phyloP scores from a whole-genome alignment of 495 filamentous ascomycete genomes.

The Annulohypoxylon nitens region DNA sequence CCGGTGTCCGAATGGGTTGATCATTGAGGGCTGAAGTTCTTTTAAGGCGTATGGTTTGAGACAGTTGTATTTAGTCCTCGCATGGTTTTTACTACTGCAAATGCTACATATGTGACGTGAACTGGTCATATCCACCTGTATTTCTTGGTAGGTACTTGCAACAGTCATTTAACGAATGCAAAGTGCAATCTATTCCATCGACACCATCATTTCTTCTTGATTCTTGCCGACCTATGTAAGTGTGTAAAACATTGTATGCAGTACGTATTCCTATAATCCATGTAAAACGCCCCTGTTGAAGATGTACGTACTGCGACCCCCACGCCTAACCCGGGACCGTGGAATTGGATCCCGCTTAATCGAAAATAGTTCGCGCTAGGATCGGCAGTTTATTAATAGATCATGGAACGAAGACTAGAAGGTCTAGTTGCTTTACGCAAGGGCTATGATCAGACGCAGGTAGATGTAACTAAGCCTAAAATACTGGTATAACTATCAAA shows the following conservation, averaged over 20 bases:
- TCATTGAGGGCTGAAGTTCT: background rate
- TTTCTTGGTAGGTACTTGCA: too few species aligned
- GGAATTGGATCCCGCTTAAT: conserved; percentile 23
- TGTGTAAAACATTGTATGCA: too few species aligned
- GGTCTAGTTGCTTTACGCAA: background rate
- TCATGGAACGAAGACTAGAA: background rate
- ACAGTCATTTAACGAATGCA: too few species aligned
- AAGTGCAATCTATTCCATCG: background rate
- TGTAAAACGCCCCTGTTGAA: conserved; percentile 15
- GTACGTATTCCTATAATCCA: conserved; percentile 4
- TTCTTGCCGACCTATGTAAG: background rate
- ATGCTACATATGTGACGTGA: too few species aligned
- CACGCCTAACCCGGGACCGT: conserved; percentile 23
- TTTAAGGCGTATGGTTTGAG: background rate
- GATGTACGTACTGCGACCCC: conserved; percentile 6
- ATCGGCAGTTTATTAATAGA: conserved; percentile 17
- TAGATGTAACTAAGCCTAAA: background rate
- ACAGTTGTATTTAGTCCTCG: background rate
- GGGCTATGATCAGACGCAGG: background rate
- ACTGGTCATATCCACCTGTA: too few species aligned
- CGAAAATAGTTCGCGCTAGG: conserved; percentile 7
- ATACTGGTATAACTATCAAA: background rate
- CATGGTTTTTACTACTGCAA: too few species aligned
- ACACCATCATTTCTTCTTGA: background rate
- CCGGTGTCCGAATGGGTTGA: background rate